Percentiles rank a stretch among this genome's conserved stretches.
Conservation (phyloP, 106 monocot genomes). For the Dendrobium catenatum region DNA sequence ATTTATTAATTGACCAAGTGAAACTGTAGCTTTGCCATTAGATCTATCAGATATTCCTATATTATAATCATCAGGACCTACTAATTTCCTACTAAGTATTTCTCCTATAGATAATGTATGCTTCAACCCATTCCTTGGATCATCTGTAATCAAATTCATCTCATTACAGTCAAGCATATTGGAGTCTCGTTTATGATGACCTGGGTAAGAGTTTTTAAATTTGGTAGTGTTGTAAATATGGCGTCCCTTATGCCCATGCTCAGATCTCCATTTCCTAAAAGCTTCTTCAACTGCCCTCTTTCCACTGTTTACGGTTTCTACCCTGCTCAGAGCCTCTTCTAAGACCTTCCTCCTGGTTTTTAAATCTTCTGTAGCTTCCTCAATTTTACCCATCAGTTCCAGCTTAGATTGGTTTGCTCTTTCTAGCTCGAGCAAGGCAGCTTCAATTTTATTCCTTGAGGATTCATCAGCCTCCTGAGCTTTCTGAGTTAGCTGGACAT, state of each 20-base stretch:
- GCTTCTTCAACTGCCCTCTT: slow-evolving; percentile 60
- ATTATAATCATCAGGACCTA: slow-evolving; percentile 35
- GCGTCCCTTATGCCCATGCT: slow-evolving; percentile 41
- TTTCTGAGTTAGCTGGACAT: slow-evolving; percentile 34
- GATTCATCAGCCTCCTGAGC: slow-evolving; percentile 50
- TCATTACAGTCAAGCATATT: slow-evolving; percentile 28
- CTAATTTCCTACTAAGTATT: slow-evolving; percentile 73
- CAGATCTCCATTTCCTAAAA: slow-evolving; percentile 63
- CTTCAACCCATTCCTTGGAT: slow-evolving; percentile 15
- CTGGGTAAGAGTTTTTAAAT: slow-evolving; percentile 43
- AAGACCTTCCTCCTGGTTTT: slow-evolving; percentile 46
- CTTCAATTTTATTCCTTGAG: slow-evolving; percentile 48
- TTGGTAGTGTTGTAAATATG: slow-evolving; percentile 34
- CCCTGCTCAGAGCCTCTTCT: slow-evolving; percentile 46
- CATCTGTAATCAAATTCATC: slow-evolving; percentile 14
- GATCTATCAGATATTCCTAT: neutral
- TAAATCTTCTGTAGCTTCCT: slow-evolving; percentile 52
- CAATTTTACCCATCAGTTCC: slow-evolving; percentile 31
- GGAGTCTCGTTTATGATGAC: slow-evolving; percentile 35
- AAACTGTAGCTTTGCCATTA: neutral
- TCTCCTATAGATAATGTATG: slow-evolving; percentile 78
- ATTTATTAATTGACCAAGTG: neutral
- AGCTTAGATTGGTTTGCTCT: slow-evolving; percentile 49
- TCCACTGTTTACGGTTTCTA: slow-evolving; percentile 46
- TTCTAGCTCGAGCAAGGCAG: slow-evolving; percentile 37